Percentiles rank a stretch among this genome's conserved stretches.
Evolutionary conservation across 2,329 filamentous ascomycete species (phyloP).

Genomic region (Canariomyces notabilis): DNA sequence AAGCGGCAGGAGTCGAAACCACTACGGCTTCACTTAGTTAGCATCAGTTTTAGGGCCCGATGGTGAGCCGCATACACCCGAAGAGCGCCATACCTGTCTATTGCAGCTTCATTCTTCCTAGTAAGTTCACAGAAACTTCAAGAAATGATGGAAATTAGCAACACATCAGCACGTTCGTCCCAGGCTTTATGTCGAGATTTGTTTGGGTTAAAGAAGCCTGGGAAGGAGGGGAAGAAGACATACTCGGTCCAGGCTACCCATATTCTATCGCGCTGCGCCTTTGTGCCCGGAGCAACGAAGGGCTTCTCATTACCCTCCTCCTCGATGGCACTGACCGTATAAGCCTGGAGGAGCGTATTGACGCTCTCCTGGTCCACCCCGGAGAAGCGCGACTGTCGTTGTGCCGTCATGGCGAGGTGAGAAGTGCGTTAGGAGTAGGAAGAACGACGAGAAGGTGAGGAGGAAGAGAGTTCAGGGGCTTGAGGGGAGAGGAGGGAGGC

Average conservation of each 20-base stretch:
- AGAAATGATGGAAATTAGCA: slow-evolving; percentile 4
- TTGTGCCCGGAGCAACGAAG: background rate
- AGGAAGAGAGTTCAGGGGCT: background rate
- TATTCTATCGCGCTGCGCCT: background rate
- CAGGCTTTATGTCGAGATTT: slow-evolving; percentile 6
- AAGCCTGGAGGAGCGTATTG: background rate
- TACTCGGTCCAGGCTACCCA: background rate
- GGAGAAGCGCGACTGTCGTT: slow-evolving; percentile 1
- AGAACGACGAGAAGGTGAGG: slow-evolving; percentile 4
- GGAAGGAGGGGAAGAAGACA: background rate
- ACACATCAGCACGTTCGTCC: slow-evolving; percentile 3
- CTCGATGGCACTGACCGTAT: background rate
- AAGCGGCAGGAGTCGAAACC: slow-evolving; percentile 1
- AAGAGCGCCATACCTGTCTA: background rate
- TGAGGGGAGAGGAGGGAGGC: slow-evolving; percentile 1
- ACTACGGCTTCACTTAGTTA: slow-evolving; percentile 4
- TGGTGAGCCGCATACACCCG: background rate
- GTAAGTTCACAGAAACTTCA: slow-evolving; percentile 8
- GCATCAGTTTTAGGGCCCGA: background rate
- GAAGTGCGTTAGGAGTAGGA: slow-evolving; percentile 9
- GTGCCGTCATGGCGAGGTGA: slow-evolving; percentile 4
- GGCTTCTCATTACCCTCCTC: background rate
- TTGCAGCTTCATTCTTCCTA: background rate
- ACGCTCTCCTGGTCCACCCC: background rate
- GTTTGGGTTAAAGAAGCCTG: background rate